Conservation (phyloP, 2,329 filamentous ascomycete species). For the Aureobasidium sp. region DNA sequence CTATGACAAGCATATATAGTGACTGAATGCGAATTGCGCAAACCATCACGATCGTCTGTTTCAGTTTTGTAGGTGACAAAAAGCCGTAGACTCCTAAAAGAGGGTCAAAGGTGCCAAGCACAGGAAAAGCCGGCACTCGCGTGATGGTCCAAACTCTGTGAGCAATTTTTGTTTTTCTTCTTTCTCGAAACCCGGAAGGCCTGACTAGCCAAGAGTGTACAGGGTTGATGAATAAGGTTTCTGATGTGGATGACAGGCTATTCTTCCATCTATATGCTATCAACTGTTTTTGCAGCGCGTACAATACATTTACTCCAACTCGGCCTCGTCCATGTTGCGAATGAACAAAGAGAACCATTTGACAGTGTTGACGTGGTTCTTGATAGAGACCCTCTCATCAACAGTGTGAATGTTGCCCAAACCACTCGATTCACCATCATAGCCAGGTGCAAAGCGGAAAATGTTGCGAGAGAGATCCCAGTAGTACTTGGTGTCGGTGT, state of each 20-base stretch:
- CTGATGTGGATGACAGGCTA: not conserved
- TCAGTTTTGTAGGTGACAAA: too few species aligned
- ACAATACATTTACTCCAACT: slow-evolving; percentile 21
- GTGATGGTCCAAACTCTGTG: slow-evolving; percentile 1
- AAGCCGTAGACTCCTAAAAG: too few species aligned
- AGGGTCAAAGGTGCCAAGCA: too few species aligned
- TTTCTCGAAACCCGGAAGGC: not conserved
- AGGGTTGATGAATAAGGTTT: not conserved
- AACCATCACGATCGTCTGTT: too few species aligned
- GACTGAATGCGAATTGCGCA: too few species aligned
- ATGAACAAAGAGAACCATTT: slow-evolving; percentile 40
- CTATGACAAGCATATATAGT: too few species aligned
- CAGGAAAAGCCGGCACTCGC: not conserved
- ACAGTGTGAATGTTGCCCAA: slow-evolving; percentile 31
- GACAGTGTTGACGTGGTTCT: slow-evolving; percentile 38
- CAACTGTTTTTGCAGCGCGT: not conserved
- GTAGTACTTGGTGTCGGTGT: slow-evolving; percentile 31
- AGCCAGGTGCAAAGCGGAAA: slow-evolving; percentile 32
- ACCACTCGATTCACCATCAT: slow-evolving; percentile 24
- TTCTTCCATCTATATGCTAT: not conserved
- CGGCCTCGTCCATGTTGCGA: slow-evolving; percentile 40
- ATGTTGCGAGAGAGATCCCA: slow-evolving; percentile 32
- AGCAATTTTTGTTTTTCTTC: not conserved
- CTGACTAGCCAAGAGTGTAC: not conserved
- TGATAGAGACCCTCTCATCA: slow-evolving; percentile 30